Evolutionary conservation across 163 green algal genomes (phyloP), one percentile per base, ranked within the genome.

Genomic region (Chlamydomonas reinhardtii): DNA sequence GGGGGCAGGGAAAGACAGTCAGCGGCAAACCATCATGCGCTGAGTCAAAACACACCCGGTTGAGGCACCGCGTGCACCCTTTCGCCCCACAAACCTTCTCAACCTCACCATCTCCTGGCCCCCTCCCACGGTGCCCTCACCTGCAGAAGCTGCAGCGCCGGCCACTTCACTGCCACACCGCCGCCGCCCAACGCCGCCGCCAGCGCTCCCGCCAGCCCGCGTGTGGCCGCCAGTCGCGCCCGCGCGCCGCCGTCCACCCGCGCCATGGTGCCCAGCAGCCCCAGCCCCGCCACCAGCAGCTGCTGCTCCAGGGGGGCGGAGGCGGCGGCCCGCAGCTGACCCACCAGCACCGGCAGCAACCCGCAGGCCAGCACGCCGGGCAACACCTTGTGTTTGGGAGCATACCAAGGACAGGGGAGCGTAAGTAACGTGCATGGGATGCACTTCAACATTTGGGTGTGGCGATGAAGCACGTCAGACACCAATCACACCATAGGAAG

Each of bases 281-380:
- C 80, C 56, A 86, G 80, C 70, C 70, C 80, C 27, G 70, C 69
- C 66, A 73, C 80, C 69, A 86, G 70, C 80, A 86, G 70, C 80
- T 86, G 80, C 80, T 86, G 80, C 80, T 86, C 80, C 69, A 86
- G 69, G 27, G 80, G 27, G 4, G 70, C 31, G 25, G 69, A 79
- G 25, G 34, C 32, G 34, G 80, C 80, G 31, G 80, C 80, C 17
- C 80, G 69, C 54, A 79, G 69, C 69, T 86, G 80, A 16, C 80
- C 80, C 69, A 86, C 34, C 52, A 86, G 80, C 35, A 86, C 80
- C 34, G 69, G 48, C 16, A 80, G 32, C 56, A 86, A 56, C 0
- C 80, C 80, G 14, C 52, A 27, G 34, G 80, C 78, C 34, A 86
- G 70, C 32, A 86, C 70, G 20, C 9, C 34, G 27, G 25, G 70